Percentiles rank a stretch among this genome's conserved stretches.
Conservation (phyloP, 305 asterid species). For the Fraxinus ornus region DNA sequence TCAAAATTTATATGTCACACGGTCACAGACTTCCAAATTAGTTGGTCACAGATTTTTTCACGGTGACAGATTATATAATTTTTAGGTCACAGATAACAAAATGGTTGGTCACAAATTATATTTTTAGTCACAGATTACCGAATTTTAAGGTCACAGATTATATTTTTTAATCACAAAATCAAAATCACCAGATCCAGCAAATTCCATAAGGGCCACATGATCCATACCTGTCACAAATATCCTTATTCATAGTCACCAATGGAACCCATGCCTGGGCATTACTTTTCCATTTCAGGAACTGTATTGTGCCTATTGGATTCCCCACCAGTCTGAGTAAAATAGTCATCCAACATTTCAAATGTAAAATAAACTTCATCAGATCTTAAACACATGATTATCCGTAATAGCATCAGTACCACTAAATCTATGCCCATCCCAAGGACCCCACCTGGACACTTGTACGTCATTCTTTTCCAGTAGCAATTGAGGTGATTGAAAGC, state of each 20-base stretch:
- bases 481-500: conserved; percentile 38
- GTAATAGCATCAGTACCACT: conserved; percentile 33
- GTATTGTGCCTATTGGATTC: conserved; percentile 33
- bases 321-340: conserved; percentile 31
- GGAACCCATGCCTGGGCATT: conserved; percentile 29
- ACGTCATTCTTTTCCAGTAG: conserved; percentile 21
- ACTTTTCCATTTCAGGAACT: conserved; percentile 39
- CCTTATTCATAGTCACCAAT: conserved; percentile 32
- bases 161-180: too few species aligned
- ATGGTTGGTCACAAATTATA: too few species aligned
- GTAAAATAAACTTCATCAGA: background rate
- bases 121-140: too few species aligned
- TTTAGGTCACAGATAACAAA: too few species aligned
- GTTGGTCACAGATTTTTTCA: too few species aligned
- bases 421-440: conserved; percentile 47
- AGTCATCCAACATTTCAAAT: conserved; percentile 28
- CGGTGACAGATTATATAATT: too few species aligned
- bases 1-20: too few species aligned
- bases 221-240: conserved; percentile 35
- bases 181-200: conserved; percentile 14
- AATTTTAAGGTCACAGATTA: too few species aligned
- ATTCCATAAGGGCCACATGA: conserved; percentile 47
- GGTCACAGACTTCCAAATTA: too few species aligned
- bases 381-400: conserved; percentile 24
- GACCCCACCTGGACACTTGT: conserved; percentile 51